phyloP scores from a whole-genome alignment of 805 yeast genomes.

The Kodamaea lidongshanica region DNA sequence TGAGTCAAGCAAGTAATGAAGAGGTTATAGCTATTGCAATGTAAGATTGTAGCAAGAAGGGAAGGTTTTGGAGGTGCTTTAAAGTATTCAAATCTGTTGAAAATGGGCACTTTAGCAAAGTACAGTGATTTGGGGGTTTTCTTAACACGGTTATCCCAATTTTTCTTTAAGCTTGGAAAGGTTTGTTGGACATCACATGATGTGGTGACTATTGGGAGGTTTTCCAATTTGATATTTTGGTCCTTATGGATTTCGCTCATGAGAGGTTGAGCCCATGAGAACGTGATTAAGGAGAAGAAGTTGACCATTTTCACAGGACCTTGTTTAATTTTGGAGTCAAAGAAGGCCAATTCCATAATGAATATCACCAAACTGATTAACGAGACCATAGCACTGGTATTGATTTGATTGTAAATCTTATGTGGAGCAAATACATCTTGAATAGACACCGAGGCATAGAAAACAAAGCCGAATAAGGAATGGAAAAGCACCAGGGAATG shows the following conservation, averaged over 20 bases:
- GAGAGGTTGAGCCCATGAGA: slow-evolving; percentile 23
- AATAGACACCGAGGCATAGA: slow-evolving; percentile 9
- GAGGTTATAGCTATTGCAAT: slow-evolving; percentile 12
- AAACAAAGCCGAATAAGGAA: slow-evolving; percentile 16
- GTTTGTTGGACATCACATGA: slow-evolving; percentile 13
- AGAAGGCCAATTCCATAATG: slow-evolving; percentile 15
- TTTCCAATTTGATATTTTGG: slow-evolving; percentile 16
- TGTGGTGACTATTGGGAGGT: slow-evolving; percentile 11
- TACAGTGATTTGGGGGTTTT: slow-evolving; percentile 10
- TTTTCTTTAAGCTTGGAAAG: slow-evolving; percentile 13
- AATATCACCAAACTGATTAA: slow-evolving; percentile 11
- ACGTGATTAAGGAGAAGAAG: slow-evolving; percentile 18
- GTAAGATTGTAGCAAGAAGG: slow-evolving; percentile 16
- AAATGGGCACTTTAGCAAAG: slow-evolving; percentile 5
- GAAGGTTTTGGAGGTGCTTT: slow-evolving; percentile 16
- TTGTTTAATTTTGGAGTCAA: slow-evolving; percentile 20
- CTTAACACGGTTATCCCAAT: slow-evolving; percentile 18
- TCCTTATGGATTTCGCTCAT: slow-evolving; percentile 20
- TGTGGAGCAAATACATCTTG: slow-evolving; percentile 19
- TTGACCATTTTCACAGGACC: slow-evolving; percentile 16
- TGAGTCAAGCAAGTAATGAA: slow-evolving; percentile 13
- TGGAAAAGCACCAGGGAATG: slow-evolving; percentile 19
- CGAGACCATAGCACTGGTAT: slow-evolving; percentile 8
- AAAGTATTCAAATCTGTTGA: slow-evolving; percentile 5
- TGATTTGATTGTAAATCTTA: slow-evolving; percentile 9